Evolutionary conservation across 2,329 filamentous ascomycete species (phyloP), one percentile per base, ranked within the genome.

Genomic region (Trichophyton verrucosum): DNA sequence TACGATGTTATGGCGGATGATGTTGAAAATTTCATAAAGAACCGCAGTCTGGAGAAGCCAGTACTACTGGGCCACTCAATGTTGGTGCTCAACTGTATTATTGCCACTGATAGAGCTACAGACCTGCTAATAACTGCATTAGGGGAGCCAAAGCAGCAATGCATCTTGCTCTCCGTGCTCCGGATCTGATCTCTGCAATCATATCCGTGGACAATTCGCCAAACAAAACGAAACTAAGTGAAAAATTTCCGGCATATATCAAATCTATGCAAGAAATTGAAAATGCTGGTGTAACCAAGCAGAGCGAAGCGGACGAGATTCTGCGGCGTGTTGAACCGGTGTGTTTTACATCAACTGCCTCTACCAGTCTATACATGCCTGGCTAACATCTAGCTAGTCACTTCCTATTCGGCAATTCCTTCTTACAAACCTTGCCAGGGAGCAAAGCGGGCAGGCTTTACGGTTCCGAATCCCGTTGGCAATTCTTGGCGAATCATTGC

Each of bases 51-150:
- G 20, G 47, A 62, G 27, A 75, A 86, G 15, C 78, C 85, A 1
- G 89, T 87, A 0, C 76, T 96, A 27, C 91, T 96, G 68, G 91
- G 91, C 0, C 91, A 96, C 74, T 94, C 89, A 2, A 96, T 96
- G 91, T 86, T 71, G 68, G 80, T 66, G n/a, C 33, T 51, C 15
- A 8, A 40, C 3, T 8, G 49, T 30, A n/a, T 22, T 5, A 11
- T 22, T 6, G 15, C 11, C 15, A 7, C 42, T 38, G 1, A 24
- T 51, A 7, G 38, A 17, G 7, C 13, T 27, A 20, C 49, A 17
- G 13, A 3, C 27, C 11, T 36, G 56, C 42, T 59, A 24, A 20
- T 15, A 27, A 27, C 40, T 59, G 20, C 40, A 56, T 57, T 63
- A 86, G 84, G 85, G 91, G 91, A 64, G 91, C 91, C 53, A 96